A percentile compares a stretch with the other conserved stretches of the same genome.
These are phyloP conservation scores for Fusarium pininemorale DNA, from an alignment of 2,329 filamentous ascomycete genomes.

Conservation along the genomic window DNA sequence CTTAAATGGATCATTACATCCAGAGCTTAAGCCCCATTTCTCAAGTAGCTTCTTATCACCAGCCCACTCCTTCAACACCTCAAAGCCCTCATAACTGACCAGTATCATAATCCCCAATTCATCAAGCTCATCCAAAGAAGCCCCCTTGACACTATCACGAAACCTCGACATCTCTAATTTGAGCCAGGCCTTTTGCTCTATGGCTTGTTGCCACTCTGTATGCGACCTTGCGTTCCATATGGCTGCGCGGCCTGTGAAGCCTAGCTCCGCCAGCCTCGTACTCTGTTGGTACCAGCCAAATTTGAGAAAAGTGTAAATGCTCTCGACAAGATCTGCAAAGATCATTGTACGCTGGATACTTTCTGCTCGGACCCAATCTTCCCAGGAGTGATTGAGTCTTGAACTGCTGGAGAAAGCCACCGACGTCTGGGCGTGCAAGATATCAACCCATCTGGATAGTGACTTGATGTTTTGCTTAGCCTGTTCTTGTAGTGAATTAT, in stretches of 20 bases:
- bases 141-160: fast-evolving
- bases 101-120: background rate
- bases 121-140: background rate
- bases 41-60: fast-evolving
- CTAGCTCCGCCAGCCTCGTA: fast-evolving
- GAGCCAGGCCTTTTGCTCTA: fast-evolving
- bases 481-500: fast-evolving
- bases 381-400: fast-evolving
- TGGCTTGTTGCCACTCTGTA: background rate
- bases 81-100: background rate
- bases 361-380: background rate
- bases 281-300: background rate
- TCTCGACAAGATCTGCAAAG: background rate
- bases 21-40: background rate
- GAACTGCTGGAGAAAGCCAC: fast-evolving
- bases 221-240: background rate
- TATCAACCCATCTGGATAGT: fast-evolving
- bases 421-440: background rate
- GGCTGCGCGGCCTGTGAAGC: fast-evolving
- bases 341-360: background rate
- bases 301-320: background rate
- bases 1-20: background rate
- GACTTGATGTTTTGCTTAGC: background rate
- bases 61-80: background rate
- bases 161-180: background rate